These are phyloP conservation scores for Aspergillus asperescens DNA, from an alignment of 495 filamentous ascomycete species.

Conservation along the genomic window DNA sequence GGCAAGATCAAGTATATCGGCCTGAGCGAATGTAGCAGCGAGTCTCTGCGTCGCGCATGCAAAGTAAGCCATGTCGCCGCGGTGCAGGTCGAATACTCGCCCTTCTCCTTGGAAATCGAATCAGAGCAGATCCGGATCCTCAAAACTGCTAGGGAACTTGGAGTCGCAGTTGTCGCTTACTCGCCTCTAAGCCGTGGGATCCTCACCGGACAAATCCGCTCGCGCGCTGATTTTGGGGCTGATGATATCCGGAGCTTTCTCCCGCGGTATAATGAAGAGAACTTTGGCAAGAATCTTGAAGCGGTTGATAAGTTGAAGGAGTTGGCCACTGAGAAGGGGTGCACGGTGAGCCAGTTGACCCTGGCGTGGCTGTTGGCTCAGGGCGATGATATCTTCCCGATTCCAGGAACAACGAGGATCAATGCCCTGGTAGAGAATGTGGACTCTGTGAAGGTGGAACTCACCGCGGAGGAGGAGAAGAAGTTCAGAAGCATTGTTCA, in stretches of 20 bases:
- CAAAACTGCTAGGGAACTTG: slow-evolving; percentile 5
- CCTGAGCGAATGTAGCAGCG: slow-evolving; percentile 5
- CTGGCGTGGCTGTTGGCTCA: slow-evolving; percentile 54
- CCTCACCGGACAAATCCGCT: not conserved
- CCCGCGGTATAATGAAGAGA: slow-evolving; percentile 9
- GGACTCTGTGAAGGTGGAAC: slow-evolving; percentile 36
- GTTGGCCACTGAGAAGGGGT: slow-evolving; percentile 40
- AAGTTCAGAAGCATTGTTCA: slow-evolving; percentile 31
- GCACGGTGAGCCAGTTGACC: slow-evolving; percentile 43
- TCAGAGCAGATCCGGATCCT: slow-evolving; percentile 2
- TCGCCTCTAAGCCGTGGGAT: slow-evolving; percentile 12
- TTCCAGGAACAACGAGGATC: slow-evolving; percentile 53
- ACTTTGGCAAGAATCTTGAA: slow-evolving; percentile 5
- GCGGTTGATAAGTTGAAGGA: slow-evolving; percentile 7
- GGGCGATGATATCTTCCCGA: slow-evolving; percentile 52
- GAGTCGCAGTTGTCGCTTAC: slow-evolving; percentile 8
- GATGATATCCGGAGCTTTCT: slow-evolving; percentile 1
- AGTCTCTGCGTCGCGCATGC: slow-evolving; percentile 13
- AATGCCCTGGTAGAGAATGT: slow-evolving; percentile 56
- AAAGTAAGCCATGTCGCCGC: slow-evolving; percentile 9
- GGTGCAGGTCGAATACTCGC: slow-evolving; percentile 13
- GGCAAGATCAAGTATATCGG: slow-evolving; percentile 15
- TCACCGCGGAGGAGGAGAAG: slow-evolving; percentile 42
- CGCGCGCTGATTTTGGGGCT: not conserved
- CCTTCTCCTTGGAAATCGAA: slow-evolving; percentile 14